Evolutionary conservation across 371 early-diverging fungal species (phyloP).

Genomic region (Chytridium lagenaria): DNA sequence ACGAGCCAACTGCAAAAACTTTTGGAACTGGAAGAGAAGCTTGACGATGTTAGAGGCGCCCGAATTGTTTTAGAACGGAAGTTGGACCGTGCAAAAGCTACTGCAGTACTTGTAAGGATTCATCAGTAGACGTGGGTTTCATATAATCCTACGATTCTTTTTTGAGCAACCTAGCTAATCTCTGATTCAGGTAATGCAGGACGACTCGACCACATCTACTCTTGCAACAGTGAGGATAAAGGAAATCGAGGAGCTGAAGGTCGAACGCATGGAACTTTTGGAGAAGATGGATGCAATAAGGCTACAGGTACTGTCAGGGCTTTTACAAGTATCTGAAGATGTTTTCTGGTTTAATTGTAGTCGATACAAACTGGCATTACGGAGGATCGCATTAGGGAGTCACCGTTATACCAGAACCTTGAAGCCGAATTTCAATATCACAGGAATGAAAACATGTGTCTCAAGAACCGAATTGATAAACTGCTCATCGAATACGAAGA

Average conservation of each 20-base stretch:
- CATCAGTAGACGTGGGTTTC: conserved; percentile 21
- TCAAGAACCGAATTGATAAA: conserved; percentile 59
- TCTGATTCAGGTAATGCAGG: too few relatives aligned
- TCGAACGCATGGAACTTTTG: conserved; percentile 54
- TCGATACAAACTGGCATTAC: not conserved
- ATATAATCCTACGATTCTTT: not conserved
- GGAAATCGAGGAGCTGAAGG: conserved; percentile 63
- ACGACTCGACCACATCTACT: conserved; percentile 7
- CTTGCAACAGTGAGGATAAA: conserved; percentile 60
- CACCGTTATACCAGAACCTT: conserved; percentile 57
- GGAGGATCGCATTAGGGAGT: conserved; percentile 33
- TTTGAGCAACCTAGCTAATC: conserved; percentile 3
- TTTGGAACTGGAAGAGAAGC: conserved; percentile 26
- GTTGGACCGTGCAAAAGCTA: conserved; percentile 41
- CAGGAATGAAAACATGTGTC: conserved; percentile 56
- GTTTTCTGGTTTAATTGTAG: conserved; percentile 5
- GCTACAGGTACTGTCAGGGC: conserved; percentile 54
- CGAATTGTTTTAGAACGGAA: conserved; percentile 47
- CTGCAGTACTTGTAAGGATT: conserved; percentile 12
- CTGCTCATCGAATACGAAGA: conserved; percentile 71
- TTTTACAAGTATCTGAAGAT: not conserved
- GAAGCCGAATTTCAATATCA: conserved; percentile 62
- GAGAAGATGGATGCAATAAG: conserved; percentile 58
- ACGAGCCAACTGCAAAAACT: conserved; percentile 25
- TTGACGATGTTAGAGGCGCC: conserved; percentile 37